Conservation (phyloP, 1,284 basidiomycete species). For the Apiotrichum porosum region DNA sequence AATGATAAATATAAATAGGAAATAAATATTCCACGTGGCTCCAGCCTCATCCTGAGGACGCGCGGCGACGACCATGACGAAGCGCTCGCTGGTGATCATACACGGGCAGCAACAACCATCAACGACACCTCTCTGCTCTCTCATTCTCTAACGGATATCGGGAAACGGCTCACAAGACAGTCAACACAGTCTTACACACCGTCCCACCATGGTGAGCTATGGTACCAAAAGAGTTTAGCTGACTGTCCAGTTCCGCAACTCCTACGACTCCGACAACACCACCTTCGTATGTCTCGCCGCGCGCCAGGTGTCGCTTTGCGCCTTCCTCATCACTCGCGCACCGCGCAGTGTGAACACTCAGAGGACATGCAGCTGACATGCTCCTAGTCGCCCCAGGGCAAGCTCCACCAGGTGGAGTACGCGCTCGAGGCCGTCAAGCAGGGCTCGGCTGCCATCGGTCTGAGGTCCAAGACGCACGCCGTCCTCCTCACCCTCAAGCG, state of each 20-base stretch:
- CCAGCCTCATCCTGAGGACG: slow-evolving; percentile 1
- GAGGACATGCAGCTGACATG: background rate
- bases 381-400: slow-evolving; percentile 44
- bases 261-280: slow-evolving; percentile 93
- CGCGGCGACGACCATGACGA: background rate
- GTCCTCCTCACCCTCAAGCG: slow-evolving; percentile 93
- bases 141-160: background rate
- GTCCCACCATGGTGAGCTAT: slow-evolving; percentile 20
- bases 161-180: too few relatives aligned
- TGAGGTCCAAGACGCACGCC: slow-evolving; percentile 92
- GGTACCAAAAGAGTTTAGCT: background rate
- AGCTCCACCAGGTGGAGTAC: slow-evolving; percentile 86
- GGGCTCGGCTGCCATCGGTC: slow-evolving; percentile 93
- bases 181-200: too few relatives aligned
- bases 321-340: background rate
- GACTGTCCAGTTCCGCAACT: slow-evolving; percentile 75
- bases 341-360: background rate
- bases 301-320: background rate
- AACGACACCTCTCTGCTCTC: background rate
- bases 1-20: background rate
- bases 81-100: too few relatives aligned
- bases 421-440: slow-evolving; percentile 99
- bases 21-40: slow-evolving; percentile 15
- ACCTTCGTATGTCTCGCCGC: slow-evolving; percentile 59
- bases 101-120: too few relatives aligned